These are phyloP conservation scores for Ustilago trichophora DNA, from an alignment of 1,284 basidiomycete genomes.

Conservation along the genomic window DNA sequence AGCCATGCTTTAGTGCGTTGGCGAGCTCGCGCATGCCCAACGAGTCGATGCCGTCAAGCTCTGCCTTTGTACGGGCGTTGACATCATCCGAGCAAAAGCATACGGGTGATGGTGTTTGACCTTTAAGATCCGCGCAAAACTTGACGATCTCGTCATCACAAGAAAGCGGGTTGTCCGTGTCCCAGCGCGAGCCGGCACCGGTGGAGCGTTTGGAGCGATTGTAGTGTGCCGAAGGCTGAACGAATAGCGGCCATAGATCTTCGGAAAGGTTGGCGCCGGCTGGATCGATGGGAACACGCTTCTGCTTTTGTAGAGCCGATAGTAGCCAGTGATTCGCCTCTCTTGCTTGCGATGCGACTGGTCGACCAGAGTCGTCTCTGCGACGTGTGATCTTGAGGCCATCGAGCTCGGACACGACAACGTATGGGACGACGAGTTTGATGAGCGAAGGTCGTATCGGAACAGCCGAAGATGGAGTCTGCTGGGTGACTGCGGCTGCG, in stretches of 20 bases:
- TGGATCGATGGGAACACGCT: constrained; percentile 30
- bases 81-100: constrained; percentile 44
- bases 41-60: constrained; percentile 33
- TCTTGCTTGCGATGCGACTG: constrained; percentile 32
- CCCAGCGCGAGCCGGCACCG: constrained; percentile 3
- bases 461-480: neutral
- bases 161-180: constrained; percentile 5
- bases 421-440: constrained; percentile 37
- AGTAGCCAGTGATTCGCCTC: constrained; percentile 47
- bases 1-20: constrained; percentile 8
- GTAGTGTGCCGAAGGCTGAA: constrained; percentile 31
- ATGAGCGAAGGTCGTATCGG: constrained; percentile 38
- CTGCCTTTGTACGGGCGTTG: constrained; percentile 48
- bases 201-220: constrained; percentile 1
- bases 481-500: constrained; percentile 12
- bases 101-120: constrained; percentile 14
- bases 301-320: constrained; percentile 43
- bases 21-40: constrained; percentile 37
- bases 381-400: constrained; percentile 33
- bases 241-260: constrained; percentile 28
- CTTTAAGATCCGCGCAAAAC: constrained; percentile 37
- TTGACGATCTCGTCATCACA: constrained; percentile 40
- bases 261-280: constrained; percentile 14
- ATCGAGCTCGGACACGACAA: constrained; percentile 43
- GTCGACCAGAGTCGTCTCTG: constrained; percentile 22